Evolutionary conservation across 768 basidiomycete species (phyloP).

Genomic region (Agaricus blazei): DNA sequence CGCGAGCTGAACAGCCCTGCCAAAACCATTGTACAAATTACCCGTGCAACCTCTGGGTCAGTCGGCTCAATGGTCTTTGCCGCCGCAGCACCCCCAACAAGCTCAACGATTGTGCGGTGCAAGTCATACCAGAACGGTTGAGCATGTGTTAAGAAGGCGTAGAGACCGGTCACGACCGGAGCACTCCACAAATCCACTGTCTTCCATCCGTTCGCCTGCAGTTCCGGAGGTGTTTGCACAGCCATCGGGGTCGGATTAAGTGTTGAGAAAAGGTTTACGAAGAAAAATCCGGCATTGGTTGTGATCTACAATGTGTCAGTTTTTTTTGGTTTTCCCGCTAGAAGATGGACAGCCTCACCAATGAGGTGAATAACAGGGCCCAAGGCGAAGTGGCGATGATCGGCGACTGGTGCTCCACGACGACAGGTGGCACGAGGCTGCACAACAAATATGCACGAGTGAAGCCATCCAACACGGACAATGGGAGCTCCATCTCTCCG

Average conservation of each 20-base stretch:
- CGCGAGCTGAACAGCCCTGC: conserved; percentile 56
- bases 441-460: conserved; percentile 77
- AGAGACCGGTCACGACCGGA: conserved; percentile 69
- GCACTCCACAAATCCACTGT: conserved; percentile 84
- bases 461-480: conserved; percentile 73
- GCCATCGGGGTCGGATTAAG: conserved; percentile 59
- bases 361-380: conserved; percentile 68
- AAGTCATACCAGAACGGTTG: conserved; percentile 78
- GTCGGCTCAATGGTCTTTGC: conserved; percentile 40
- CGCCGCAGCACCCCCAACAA: conserved; percentile 34
- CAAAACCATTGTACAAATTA: conserved; percentile 66
- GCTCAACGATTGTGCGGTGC: conserved; percentile 41
- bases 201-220: conserved; percentile 82
- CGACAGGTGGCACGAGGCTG: conserved; percentile 66
- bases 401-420: conserved; percentile 46
- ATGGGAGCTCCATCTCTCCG: conserved; percentile 59
- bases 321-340: background rate
- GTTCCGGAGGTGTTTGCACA: conserved; percentile 73
- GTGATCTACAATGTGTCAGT: conserved; percentile 38
- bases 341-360: conserved; percentile 34
- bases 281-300: conserved; percentile 80
- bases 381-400: conserved; percentile 63
- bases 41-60: conserved; percentile 62
- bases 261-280: conserved; percentile 62
- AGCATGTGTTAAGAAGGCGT: conserved; percentile 79